Percentiles rank a stretch among this genome's conserved stretches.
phyloP scores from a whole-genome alignment of 495 filamentous ascomycete species.

The Hypoxylon trugodes region DNA sequence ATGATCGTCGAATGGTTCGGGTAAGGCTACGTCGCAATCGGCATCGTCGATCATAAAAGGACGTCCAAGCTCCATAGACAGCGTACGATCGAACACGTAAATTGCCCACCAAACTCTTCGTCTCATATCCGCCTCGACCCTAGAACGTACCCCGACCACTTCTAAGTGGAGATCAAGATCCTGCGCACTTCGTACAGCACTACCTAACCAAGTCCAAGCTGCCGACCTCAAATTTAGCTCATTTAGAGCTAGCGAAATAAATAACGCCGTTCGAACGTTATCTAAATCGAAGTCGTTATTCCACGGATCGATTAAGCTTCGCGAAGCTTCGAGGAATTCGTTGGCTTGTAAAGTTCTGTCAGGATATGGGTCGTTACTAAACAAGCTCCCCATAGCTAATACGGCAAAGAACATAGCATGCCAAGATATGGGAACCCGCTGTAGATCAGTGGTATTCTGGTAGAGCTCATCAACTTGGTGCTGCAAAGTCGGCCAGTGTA shows the following conservation, averaged over 20 bases:
- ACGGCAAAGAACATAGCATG: slow-evolving; percentile 83
- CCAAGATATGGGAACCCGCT: slow-evolving; percentile 76
- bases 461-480: slow-evolving; percentile 82
- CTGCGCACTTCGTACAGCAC: slow-evolving; percentile 84
- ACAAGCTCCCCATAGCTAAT: slow-evolving; percentile 84
- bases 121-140: slow-evolving; percentile 86
- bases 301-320: slow-evolving; percentile 79
- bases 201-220: slow-evolving; percentile 89
- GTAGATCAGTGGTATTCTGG: slow-evolving; percentile 65
- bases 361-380: slow-evolving; percentile 64
- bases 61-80: slow-evolving; percentile 83
- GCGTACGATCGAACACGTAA: slow-evolving; percentile 85
- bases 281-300: slow-evolving; percentile 84
- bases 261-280: slow-evolving; percentile 73
- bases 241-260: slow-evolving; percentile 81
- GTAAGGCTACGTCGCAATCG: slow-evolving; percentile 85
- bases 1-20: slow-evolving; percentile 82
- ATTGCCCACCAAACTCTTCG: slow-evolving; percentile 94
- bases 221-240: slow-evolving; percentile 90
- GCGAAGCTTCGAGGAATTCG: slow-evolving; percentile 75
- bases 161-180: slow-evolving; percentile 88
- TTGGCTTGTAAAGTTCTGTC: slow-evolving; percentile 69
- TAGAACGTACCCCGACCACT: slow-evolving; percentile 46
- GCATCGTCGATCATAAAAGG: slow-evolving; percentile 87
- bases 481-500: slow-evolving; percentile 90